Evolutionary conservation across 768 basidiomycete species (phyloP).

Genomic region (Suillus tomentosus): DNA sequence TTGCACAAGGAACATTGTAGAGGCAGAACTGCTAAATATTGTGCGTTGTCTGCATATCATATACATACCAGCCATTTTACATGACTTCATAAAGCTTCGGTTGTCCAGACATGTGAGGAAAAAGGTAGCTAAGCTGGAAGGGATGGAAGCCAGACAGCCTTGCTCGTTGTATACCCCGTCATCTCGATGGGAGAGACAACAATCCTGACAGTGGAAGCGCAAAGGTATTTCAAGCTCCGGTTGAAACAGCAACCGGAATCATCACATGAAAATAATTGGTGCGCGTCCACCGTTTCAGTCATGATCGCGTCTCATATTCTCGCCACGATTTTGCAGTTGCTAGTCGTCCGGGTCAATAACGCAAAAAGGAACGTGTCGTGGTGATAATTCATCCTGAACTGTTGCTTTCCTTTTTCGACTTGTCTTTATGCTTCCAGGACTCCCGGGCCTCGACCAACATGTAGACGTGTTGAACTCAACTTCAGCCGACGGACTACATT

Average conservation of each 20-base stretch:
- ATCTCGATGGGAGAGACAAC: background rate
- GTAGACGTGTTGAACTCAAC: background rate
- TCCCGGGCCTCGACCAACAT: background rate
- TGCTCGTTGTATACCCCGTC: background rate
- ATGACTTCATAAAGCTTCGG: background rate
- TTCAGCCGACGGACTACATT: background rate
- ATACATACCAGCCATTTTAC: background rate
- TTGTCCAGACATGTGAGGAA: background rate
- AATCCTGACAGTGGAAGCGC: background rate
- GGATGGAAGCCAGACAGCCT: background rate
- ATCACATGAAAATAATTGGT: too few relatives aligned
- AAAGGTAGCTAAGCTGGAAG: background rate
- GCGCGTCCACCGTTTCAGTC: too few relatives aligned
- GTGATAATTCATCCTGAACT: background rate
- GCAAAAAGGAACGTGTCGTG: too few relatives aligned
- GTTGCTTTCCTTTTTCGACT: background rate
- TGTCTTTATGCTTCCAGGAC: background rate
- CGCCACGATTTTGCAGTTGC: too few relatives aligned
- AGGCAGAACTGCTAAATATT: background rate
- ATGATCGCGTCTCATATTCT: background rate
- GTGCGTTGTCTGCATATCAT: background rate
- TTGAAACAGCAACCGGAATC: conserved; percentile 2
- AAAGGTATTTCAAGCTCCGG: conserved; percentile 13
- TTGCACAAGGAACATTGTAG: background rate
- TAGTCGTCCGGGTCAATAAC: too few relatives aligned